Conservation (phyloP, 345 rosid genomes). For the Cardamine occulta region DNA sequence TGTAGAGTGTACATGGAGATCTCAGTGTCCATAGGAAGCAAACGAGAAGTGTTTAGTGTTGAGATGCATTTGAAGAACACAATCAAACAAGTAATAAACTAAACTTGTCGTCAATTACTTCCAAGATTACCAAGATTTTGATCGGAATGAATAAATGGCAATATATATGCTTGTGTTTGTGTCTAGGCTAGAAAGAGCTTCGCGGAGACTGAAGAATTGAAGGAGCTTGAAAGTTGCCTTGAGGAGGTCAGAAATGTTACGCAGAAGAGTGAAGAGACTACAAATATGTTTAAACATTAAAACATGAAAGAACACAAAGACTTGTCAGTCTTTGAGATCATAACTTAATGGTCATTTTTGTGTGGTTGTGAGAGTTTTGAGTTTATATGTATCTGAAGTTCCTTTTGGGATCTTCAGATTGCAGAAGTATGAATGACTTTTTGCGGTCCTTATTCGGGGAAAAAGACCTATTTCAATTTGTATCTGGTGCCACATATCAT, state of each 20-base stretch:
- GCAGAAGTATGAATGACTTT: too few relatives aligned
- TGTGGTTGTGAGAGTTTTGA: neutral
- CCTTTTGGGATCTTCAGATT: neutral
- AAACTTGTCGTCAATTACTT: neutral
- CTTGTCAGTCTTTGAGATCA: constrained; percentile 7
- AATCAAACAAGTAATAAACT: constrained; percentile 65
- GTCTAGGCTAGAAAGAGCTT: constrained; percentile 67
- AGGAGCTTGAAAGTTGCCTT: constrained; percentile 63
- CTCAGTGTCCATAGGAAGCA: constrained; percentile 65
- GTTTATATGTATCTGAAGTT: neutral
- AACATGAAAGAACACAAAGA: constrained; percentile 25
- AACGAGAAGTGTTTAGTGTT: constrained; percentile 70
- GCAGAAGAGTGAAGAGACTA: constrained; percentile 38
- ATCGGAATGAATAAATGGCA: neutral
- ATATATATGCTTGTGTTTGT: neutral
- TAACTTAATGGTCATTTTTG: neutral
- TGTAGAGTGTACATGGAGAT: constrained; percentile 80
- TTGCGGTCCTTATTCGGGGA: too few relatives aligned
- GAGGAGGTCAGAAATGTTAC: constrained; percentile 57
- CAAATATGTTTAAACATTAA: neutral
- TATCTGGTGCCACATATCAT: too few relatives aligned
- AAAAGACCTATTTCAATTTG: too few relatives aligned
- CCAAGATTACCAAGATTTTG: neutral
- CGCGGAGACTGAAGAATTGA: constrained; percentile 57
- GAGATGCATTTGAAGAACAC: constrained; percentile 77